Evolutionary conservation across 108 stramenopile genomes (phyloP), one percentile per base, ranked within the genome.

Genomic region (Cyclostephanos invisitatus): DNA sequence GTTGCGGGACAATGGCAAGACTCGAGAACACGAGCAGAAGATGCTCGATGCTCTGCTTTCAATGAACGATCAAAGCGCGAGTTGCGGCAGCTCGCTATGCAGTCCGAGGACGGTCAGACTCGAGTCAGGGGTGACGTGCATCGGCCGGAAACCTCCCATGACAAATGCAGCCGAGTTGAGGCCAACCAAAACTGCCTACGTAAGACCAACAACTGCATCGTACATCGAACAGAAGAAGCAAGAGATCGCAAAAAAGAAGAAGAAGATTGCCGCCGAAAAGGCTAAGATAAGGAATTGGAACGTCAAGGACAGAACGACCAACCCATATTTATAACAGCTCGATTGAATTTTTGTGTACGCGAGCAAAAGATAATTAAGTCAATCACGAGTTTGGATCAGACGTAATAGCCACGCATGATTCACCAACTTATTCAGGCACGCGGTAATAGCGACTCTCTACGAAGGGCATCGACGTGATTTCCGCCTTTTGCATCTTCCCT

Each of bases 401-500:
- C n/a, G n/a, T n/a, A n/a, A n/a, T n/a, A n/a, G n/a, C n/a, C n/a
- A 50, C 42, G 14, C 8, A 15, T 20, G 5, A 22, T 0, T 63
- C 10, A 44, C 20, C 54, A 25, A 17, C 48, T 77, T 86, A 89
- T 54, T 86, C 87, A 20, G 93, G 91, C 29, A 92, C 91, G 29
- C 95, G 89, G 73, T 94, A 99, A 85, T 99, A 99, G 18, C 91
- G 85, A 42, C 89, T 76, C 55, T 91, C 87, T 24, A 99, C 96
- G 83, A 99, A 99, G 47, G 99, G 99, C 98, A 99, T 99, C 67
- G 96, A 92, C 38, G 94, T 87, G 7, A 99, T 86, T 40, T 80
- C 68, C 3, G 98, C 96, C 21, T 74, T 80, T 73, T 89, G 84
- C 92, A 97, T 86, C 81, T 98, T 98, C 69, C 88, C 88, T 50